Percentiles rank a stretch among this genome's conserved stretches.
These are phyloP conservation scores for Lenwebbia sp. DNA, from an alignment of 345 rosid species.

Conservation along the genomic window DNA sequence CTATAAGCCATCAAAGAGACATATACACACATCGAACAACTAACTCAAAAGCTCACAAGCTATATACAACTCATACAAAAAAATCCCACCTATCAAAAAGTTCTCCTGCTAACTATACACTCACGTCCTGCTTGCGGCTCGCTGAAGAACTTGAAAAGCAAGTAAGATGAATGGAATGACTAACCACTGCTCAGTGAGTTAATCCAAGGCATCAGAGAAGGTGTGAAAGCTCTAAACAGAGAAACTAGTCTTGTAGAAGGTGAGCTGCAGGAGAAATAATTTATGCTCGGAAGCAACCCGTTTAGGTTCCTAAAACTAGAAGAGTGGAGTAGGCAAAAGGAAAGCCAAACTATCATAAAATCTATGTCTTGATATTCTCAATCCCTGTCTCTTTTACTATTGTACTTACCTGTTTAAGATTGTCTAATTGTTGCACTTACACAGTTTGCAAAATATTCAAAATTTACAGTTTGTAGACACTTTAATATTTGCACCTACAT, in stretches of 20 bases:
- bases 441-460: neutral
- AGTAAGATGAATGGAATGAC: too few species aligned
- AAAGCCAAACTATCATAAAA: neutral
- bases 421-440: neutral
- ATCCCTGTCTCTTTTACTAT: neutral
- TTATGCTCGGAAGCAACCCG: neutral
- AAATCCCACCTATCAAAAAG: too few species aligned
- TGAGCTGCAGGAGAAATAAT: neutral
- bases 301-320: too few species aligned
- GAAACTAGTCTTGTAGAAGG: neutral
- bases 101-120: too few species aligned
- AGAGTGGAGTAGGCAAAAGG: neutral
- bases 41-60: too few species aligned
- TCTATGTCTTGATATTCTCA: neutral
- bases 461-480: neutral
- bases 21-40: too few species aligned
- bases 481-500: neutral
- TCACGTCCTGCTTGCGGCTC: too few species aligned
- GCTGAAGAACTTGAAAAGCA: too few species aligned
- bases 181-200: too few species aligned
- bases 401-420: neutral
- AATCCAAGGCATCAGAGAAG: neutral
- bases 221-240: neutral
- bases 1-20: too few species aligned
- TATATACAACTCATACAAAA: too few species aligned